Conservation (phyloP, 805 yeast species). For the Cyberlindnera amylophila region DNA sequence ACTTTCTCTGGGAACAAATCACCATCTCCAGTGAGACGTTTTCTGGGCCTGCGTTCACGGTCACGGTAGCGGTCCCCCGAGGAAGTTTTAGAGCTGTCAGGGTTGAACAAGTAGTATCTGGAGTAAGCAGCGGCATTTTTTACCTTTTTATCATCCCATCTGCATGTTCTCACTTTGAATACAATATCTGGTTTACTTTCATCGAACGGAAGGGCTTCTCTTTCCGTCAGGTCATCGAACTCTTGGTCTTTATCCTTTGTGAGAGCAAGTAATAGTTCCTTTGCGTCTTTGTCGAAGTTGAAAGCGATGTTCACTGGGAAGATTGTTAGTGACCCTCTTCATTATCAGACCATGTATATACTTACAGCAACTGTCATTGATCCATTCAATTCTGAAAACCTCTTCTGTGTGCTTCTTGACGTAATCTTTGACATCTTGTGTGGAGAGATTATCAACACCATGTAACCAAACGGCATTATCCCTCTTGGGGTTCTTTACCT, state of each 20-base stretch:
- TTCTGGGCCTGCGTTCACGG: slow-evolving; percentile 16
- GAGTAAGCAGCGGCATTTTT: slow-evolving; percentile 26
- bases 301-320: slow-evolving; percentile 24
- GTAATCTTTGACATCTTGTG: slow-evolving; percentile 20
- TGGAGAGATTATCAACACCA: slow-evolving; percentile 29
- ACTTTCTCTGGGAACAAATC: slow-evolving; percentile 24
- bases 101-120: slow-evolving; percentile 27
- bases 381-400: slow-evolving; percentile 26
- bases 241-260: slow-evolving; percentile 9
- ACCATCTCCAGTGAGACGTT: slow-evolving; percentile 11
- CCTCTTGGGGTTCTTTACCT: slow-evolving; percentile 15
- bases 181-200: slow-evolving; percentile 15
- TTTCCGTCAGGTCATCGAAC: slow-evolving; percentile 7
- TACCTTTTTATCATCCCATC: slow-evolving; percentile 23
- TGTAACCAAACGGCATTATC: slow-evolving; percentile 21
- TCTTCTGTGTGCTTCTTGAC: slow-evolving; percentile 16
- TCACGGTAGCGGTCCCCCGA: slow-evolving; percentile 15
- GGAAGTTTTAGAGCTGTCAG: slow-evolving; percentile 3
- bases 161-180: slow-evolving; percentile 20
- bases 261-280: slow-evolving; percentile 11
- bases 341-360: too few relatives aligned
- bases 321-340: background rate
- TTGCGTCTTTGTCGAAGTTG: slow-evolving; percentile 21
- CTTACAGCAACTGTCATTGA: slow-evolving; percentile 25
- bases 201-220: slow-evolving; percentile 9